These are phyloP conservation scores for Chlorella variabilis DNA, from an alignment of 163 green algal species.

Conservation along the genomic window DNA sequence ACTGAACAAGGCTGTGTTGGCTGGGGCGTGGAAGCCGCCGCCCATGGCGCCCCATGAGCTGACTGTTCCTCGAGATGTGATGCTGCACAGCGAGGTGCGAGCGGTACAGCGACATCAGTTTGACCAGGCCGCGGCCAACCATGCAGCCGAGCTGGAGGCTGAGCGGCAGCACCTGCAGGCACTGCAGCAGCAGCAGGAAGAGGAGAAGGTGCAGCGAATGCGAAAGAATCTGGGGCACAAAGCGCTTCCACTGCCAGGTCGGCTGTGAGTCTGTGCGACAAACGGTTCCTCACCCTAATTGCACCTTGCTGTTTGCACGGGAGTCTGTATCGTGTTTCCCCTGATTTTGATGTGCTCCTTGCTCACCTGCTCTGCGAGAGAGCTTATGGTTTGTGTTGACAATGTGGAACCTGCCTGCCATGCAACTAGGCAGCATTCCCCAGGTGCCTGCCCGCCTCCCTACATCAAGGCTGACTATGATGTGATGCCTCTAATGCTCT, in stretches of 20 bases:
- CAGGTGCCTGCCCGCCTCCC: too few species aligned
- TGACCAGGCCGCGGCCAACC: constrained; percentile 3
- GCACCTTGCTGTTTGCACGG: background rate
- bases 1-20: constrained; percentile 55
- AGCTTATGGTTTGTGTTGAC: too few species aligned
- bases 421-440: too few species aligned
- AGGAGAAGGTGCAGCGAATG: constrained; percentile 3
- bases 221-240: constrained; percentile 5
- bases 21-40: background rate
- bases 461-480: too few species aligned
- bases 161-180: background rate
- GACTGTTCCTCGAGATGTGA: constrained; percentile 26
- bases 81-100: constrained; percentile 18
- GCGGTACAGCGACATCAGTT: constrained; percentile 20
- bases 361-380: too few species aligned
- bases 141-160: constrained; percentile 9
- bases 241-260: constrained; percentile 2
- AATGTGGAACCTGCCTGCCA: too few species aligned
- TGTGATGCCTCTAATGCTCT: too few species aligned
- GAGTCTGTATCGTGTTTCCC: too few species aligned
- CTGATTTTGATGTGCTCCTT: too few species aligned
- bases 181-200: constrained; percentile 9
- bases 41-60: background rate
- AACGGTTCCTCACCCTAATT: too few species aligned
- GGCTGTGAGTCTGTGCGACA: too few species aligned